These are phyloP conservation scores for Pythium grandisporangium DNA, from an alignment of 352 stramenopile genomes.

Conservation along the genomic window DNA sequence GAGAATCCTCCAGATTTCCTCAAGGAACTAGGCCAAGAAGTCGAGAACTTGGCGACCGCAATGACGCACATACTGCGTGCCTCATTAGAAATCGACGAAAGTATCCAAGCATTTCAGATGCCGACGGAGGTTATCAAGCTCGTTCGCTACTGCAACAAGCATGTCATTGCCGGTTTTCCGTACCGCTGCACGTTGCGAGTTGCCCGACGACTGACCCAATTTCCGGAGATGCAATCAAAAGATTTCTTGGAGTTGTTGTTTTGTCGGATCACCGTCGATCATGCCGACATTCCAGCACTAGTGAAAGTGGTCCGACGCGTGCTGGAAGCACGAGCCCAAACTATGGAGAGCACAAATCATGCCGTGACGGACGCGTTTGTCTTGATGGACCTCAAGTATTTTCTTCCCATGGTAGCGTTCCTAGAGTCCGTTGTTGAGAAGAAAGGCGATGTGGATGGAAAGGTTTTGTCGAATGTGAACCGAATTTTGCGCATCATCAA, in stretches of 20 bases:
- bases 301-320: slow-evolving; percentile 69
- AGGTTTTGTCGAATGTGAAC: slow-evolving; percentile 62
- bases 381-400: slow-evolving; percentile 65
- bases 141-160: slow-evolving; percentile 62
- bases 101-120: slow-evolving; percentile 53
- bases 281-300: slow-evolving; percentile 55
- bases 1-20: slow-evolving; percentile 47
- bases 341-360: slow-evolving; percentile 15
- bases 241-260: slow-evolving; percentile 69
- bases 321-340: slow-evolving; percentile 41
- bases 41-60: slow-evolving; percentile 64
- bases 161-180: slow-evolving; percentile 58
- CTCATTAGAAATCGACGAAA: slow-evolving; percentile 58
- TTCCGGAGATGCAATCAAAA: slow-evolving; percentile 47
- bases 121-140: slow-evolving; percentile 69
- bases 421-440: slow-evolving; percentile 12
- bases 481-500: slow-evolving; percentile 67
- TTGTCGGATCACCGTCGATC: slow-evolving; percentile 59
- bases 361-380: slow-evolving; percentile 29
- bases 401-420: slow-evolving; percentile 34
- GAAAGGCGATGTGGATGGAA: slow-evolving; percentile 18
- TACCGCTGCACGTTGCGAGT: slow-evolving; percentile 60
- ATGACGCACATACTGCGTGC: slow-evolving; percentile 62
- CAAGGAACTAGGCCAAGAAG: slow-evolving; percentile 30
- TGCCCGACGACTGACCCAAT: slow-evolving; percentile 53